Conservation (phyloP, 1,139 yeast species). For the Magnusiomyces suaveolens region DNA sequence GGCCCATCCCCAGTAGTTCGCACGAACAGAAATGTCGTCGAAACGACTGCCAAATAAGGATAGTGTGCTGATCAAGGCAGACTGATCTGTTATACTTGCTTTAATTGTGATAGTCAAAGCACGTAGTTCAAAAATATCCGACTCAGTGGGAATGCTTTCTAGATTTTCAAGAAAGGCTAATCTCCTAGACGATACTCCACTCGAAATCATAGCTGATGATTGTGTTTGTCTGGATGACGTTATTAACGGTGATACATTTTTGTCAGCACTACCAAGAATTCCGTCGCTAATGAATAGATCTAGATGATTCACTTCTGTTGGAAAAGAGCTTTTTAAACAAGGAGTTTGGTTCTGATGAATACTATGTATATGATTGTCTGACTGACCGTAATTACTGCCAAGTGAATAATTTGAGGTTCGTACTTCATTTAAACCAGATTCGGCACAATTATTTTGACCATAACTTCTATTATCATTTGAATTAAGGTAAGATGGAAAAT, state of each 20-base stretch:
- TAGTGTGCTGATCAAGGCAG: not conserved
- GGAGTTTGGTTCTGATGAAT: not conserved
- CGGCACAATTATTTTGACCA: not conserved
- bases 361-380: not conserved
- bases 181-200: not conserved
- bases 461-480: not conserved
- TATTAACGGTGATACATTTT: not conserved
- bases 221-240: not conserved
- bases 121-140: not conserved
- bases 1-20: constrained; percentile 7
- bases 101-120: not conserved
- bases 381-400: not conserved
- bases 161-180: constrained; percentile 1
- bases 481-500: not conserved
- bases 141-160: constrained; percentile 3
- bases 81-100: not conserved
- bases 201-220: not conserved
- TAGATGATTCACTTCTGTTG: not conserved
- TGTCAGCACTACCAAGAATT: not conserved
- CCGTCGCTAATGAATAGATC: not conserved
- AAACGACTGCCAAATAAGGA: constrained; percentile 3
- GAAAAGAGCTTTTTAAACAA: not conserved
- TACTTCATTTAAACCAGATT: not conserved
- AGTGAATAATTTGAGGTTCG: not conserved
- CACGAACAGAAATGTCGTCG: constrained; percentile 3